phyloP scores from a whole-genome alignment of 129 eudicot species.

The Centrapalus pauciflorus region DNA sequence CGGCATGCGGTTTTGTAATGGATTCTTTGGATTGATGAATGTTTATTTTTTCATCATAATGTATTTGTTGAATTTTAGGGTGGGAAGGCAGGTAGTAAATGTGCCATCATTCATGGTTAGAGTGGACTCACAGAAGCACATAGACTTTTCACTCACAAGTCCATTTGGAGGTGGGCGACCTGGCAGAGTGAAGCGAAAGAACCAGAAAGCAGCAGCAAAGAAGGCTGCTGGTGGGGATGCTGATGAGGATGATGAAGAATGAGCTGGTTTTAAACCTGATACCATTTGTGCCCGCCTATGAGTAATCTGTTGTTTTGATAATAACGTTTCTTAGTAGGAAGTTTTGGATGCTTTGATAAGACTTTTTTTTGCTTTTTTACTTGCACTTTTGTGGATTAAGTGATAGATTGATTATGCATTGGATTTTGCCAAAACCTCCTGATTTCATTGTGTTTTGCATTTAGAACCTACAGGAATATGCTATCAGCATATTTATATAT shows the following conservation, averaged over 20 bases:
- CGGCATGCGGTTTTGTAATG: too few species aligned
- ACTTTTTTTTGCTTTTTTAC: not conserved
- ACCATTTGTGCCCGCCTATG: not conserved
- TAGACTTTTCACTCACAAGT: conserved; percentile 71
- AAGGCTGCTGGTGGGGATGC: conserved; percentile 71
- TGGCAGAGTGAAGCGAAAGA: conserved; percentile 74
- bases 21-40: too few species aligned
- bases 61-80: conserved; percentile 21
- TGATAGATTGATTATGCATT: conserved; percentile 1
- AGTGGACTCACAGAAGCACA: conserved; percentile 61
- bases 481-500: too few species aligned
- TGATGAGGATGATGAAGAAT: conserved; percentile 67
- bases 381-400: conserved; percentile 3
- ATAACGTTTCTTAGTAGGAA: conserved; percentile 23
- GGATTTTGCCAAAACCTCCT: not conserved
- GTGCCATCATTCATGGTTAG: conserved; percentile 72
- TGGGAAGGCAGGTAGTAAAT: conserved; percentile 76
- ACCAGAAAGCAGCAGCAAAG: conserved; percentile 72
- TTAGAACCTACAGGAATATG: too few species aligned
- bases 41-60: not conserved
- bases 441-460: too few species aligned
- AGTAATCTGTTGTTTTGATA: not conserved
- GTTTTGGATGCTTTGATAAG: conserved; percentile 29
- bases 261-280: not conserved
- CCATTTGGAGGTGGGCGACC: conserved; percentile 76